These are phyloP conservation scores for Phoma sp. DNA, from an alignment of 2,329 filamentous ascomycete species.

Conservation along the genomic window DNA sequence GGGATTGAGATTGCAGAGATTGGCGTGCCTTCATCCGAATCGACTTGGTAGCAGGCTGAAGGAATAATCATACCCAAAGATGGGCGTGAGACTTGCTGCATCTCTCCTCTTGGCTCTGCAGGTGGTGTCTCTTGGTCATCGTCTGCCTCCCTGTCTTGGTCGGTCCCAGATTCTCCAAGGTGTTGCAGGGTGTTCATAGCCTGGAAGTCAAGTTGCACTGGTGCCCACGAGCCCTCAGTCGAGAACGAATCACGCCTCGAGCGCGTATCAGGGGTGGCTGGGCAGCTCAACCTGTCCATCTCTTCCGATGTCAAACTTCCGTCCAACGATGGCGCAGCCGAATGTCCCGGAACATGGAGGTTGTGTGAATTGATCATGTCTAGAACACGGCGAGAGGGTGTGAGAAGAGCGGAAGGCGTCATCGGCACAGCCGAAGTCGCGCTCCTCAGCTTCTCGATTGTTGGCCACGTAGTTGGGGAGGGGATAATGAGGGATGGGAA, in stretches of 20 bases:
- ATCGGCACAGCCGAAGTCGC: constrained; percentile 61
- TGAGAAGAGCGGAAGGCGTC: constrained; percentile 62
- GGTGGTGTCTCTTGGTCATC: constrained; percentile 38
- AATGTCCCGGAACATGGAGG: constrained; percentile 73
- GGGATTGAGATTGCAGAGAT: constrained; percentile 86
- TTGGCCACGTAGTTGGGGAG: constrained; percentile 62
- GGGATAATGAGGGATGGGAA: constrained; percentile 67
- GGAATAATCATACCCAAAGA: constrained; percentile 48
- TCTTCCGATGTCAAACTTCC: constrained; percentile 90
- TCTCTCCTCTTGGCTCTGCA: constrained; percentile 62
- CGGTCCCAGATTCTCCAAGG: constrained; percentile 54
- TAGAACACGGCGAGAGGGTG: constrained; percentile 77
- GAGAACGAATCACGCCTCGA: constrained; percentile 52
- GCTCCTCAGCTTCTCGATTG: constrained; percentile 60
- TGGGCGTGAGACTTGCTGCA: constrained; percentile 65
- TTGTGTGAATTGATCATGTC: constrained; percentile 67
- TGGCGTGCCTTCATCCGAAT: constrained; percentile 60
- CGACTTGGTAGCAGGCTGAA: constrained; percentile 33
- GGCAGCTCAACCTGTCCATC: constrained; percentile 80
- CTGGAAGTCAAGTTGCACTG: constrained; percentile 71
- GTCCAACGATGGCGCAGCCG: constrained; percentile 86
- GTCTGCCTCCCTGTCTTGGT: constrained; percentile 24
- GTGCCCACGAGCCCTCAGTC: constrained; percentile 68
- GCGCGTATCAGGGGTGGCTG: constrained; percentile 73
- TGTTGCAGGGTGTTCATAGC: constrained; percentile 82